Percentiles rank a stretch among this genome's conserved stretches.
Conservation (phyloP, 2,329 filamentous ascomycete genomes). For the Fusarium devonianum region DNA sequence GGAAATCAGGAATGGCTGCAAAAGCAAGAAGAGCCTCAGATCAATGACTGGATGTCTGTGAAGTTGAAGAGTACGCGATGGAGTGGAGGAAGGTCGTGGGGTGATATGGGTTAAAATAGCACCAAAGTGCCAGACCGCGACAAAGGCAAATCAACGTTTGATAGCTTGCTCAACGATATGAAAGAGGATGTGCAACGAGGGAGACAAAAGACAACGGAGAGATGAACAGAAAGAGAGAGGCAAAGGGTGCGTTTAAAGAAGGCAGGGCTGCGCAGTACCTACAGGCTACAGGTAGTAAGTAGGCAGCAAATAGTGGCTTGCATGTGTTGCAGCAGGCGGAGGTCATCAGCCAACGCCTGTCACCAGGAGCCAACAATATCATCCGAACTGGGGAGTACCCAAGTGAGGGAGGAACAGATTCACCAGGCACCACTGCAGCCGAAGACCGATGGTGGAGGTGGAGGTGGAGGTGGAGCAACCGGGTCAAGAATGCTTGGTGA, state of each 20-base stretch:
- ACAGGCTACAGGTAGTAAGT: no score
- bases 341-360: conserved; percentile 13
- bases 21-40: no score
- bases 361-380: conserved; percentile 1
- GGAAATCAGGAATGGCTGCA: no score
- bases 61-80: no score
- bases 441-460: not conserved
- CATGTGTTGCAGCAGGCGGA: conserved; percentile 3
- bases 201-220: no score
- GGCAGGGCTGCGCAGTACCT: not conserved
- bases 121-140: no score
- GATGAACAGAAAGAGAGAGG: not conserved
- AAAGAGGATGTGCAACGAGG: no score
- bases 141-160: no score
- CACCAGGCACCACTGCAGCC: conserved; percentile 2
- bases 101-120: no score
- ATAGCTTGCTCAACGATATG: no score
- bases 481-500: not conserved
- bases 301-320: conserved; percentile 11
- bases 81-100: no score
- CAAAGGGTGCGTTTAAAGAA: not conserved
- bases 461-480: not conserved
- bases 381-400: not conserved
- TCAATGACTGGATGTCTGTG: no score
- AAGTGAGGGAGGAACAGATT: not conserved